Conservation (phyloP, 331 rosid genomes). For the Arachis monticola region DNA sequence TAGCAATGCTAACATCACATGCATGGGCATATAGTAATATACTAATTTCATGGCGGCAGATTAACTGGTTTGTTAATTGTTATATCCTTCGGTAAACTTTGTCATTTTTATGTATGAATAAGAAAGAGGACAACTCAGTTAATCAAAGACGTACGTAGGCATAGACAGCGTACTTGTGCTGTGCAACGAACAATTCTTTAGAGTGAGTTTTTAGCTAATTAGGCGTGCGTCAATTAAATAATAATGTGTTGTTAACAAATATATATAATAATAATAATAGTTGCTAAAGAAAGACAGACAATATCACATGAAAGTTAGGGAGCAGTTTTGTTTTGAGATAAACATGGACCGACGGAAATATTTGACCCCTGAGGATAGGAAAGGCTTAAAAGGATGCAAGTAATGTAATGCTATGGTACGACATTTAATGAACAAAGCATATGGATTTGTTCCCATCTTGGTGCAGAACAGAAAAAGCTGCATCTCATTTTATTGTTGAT, state of each 20-base stretch:
- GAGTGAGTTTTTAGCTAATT: too few relatives aligned
- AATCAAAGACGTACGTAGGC: not conserved
- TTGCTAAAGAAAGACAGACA: slow-evolving; percentile 32
- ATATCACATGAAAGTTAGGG: slow-evolving; percentile 42
- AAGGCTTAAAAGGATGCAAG: too few relatives aligned
- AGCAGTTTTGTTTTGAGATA: not conserved
- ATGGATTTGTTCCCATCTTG: slow-evolving; percentile 43
- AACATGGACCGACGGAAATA: too few relatives aligned
- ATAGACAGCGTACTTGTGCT: too few relatives aligned
- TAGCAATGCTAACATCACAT: slow-evolving; percentile 7
- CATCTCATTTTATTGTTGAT: slow-evolving; percentile 22
- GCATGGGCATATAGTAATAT: not conserved
- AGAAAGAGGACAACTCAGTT: not conserved
- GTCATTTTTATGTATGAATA: not conserved
- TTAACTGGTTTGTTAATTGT: not conserved
- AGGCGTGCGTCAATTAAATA: too few relatives aligned
- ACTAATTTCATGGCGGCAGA: slow-evolving; percentile 13
- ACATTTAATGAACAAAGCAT: slow-evolving; percentile 33
- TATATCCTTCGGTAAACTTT: not conserved
- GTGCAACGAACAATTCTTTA: too few relatives aligned
- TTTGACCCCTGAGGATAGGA: too few relatives aligned
- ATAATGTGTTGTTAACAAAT: too few relatives aligned
- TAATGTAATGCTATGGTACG: too few relatives aligned
- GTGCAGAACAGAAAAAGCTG: slow-evolving; percentile 24
- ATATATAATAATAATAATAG: too few relatives aligned